Base-by-base conservation (phyloP, 2,329 filamentous ascomycete species). In the Sporothrix protearum region DNA sequence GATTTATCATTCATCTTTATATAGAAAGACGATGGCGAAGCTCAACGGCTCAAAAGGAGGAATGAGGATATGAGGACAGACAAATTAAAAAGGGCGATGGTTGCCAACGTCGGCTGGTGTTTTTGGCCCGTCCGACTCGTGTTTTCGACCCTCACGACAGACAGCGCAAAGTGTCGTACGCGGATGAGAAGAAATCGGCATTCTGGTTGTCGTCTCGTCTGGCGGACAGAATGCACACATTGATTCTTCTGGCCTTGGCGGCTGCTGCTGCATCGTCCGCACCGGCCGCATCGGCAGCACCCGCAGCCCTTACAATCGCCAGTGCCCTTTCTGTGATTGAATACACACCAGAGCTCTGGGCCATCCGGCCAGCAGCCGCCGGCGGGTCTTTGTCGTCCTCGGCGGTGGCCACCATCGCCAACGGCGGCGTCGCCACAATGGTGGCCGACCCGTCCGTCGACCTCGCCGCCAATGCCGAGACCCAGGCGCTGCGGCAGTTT, bases 401-500 rank as follows among this genome's bases (percentile, higher is more conserved):
- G 3, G 1, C 68, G 2, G 64, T 75, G 0, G 73, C 73, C 19
- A 71, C 74, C n/a, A 45, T 80, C 64, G 72, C 77, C 28, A 77
- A 75, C 61, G 79, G 79, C 47, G 79, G 79, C 28, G 77, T 80
- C 12, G 73, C 77, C n/a, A 78, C 74, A 70, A 76, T 80, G 9
- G 74, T 72, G 3, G 72, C 72, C 66, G 76, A 77, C 68, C 55
- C 63, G 1, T 57, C 69, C 39, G 72, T 80, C 57, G 79, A 80
- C 72, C 75, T 80, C 1, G 79, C 76, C 16, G 76, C 75, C 63
- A 80, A 80, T 71, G 78, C 79, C 51, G 79, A 80, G 71, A 80
- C 79, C 1, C 79, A 80, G 69, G 78, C 77, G 2, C 78, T 80
- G 14, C 75, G 76, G 7, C 77, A 79, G 61, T 80, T 77, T 71